These are phyloP conservation scores for Conoideocrella luteorostrata DNA, from an alignment of 2,329 filamentous ascomycete genomes.

Conservation along the genomic window DNA sequence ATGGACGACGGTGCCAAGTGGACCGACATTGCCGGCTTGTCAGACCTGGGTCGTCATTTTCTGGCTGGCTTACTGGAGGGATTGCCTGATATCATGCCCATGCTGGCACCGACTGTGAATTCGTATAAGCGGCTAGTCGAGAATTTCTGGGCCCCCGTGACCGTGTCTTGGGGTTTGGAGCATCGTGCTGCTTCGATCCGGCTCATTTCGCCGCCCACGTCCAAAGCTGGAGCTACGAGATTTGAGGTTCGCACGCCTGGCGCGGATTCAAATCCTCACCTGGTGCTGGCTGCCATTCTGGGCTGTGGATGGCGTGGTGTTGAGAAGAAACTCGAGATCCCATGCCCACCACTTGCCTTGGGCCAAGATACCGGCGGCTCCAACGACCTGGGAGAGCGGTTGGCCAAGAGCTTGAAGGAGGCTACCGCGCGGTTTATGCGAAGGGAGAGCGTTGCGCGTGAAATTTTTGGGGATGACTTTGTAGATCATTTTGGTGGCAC, in stretches of 20 bases:
- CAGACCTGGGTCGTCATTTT: constrained; percentile 86
- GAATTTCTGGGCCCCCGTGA: constrained; percentile 98
- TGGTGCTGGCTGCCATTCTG: constrained; percentile 79
- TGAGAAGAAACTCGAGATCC: constrained; percentile 82
- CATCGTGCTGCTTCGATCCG: constrained; percentile 89
- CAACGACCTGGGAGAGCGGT: constrained; percentile 63
- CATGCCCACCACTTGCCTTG: constrained; percentile 74
- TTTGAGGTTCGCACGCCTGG: constrained; percentile 91
- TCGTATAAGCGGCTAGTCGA: constrained; percentile 97
- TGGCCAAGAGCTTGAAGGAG: constrained; percentile 81
- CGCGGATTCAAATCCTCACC: constrained; percentile 87
- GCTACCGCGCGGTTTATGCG: constrained; percentile 73
- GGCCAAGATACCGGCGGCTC: constrained; percentile 73
- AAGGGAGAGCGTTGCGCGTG: constrained; percentile 78
- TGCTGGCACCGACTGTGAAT: constrained; percentile 91
- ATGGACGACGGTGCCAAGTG: constrained; percentile 67
- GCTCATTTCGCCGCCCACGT: constrained; percentile 80
- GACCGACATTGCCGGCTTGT: constrained; percentile 71
- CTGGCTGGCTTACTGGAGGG: constrained; percentile 84
- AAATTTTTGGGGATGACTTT: constrained; percentile 91
- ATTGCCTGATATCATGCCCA: constrained; percentile 89
- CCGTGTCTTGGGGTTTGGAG: constrained; percentile 93
- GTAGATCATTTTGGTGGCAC: constrained; percentile 94
- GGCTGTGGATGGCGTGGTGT: constrained; percentile 87
- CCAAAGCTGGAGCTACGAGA: constrained; percentile 77